Evolutionary conservation across 2,329 filamentous ascomycete genomes (phyloP), one percentile per base, ranked within the genome.

Genomic region (Alternaria brassicae): DNA sequence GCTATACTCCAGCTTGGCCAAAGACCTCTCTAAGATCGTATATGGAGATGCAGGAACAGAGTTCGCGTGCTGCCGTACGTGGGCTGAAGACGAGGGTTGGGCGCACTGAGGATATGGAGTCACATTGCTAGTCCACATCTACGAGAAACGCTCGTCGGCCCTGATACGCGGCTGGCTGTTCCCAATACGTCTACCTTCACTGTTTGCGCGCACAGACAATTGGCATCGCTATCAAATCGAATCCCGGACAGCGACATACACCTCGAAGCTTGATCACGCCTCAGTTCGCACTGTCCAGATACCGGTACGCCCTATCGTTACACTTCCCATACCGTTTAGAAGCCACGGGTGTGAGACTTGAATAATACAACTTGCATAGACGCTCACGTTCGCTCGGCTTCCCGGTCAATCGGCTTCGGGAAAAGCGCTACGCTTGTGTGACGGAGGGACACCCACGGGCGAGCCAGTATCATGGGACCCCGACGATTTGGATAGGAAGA

Each of bases 361-460:
- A 53, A 56, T 58, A 71, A 70, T 71, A 63, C 63, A 53, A 66
- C 53, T 50, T 49, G 44, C 63, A 45, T 44, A 50, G 40, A 21
- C 36, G 28, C 53, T 67, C 60, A 63, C 60, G 56, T 63, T 65
- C 32, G 30, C 44, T 55, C 57, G 50, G 53, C 30, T 42, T 39
- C 56, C 27, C 53, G 39, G 51, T 48, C 41, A 32, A 17, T 69
- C 63, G 62, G 60, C 57, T 58, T 66, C 63, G 66, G 66, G 62
- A 57, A 54, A 64, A 66, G 60, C 63, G 66, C 66, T 69, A 67
- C 58, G 62, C 57, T 65, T 48, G 70, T 65, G 62, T 59, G 37
- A 71, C 68, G 44, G 50, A 49, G 55, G 53, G 54, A 56, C 42
- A 39, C 58, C 66, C 67, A 72, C 65, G 66, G 69, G 69, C 57